phyloP scores from a whole-genome alignment of 306 rosid genomes.

The Erythrophleum fordii region DNA sequence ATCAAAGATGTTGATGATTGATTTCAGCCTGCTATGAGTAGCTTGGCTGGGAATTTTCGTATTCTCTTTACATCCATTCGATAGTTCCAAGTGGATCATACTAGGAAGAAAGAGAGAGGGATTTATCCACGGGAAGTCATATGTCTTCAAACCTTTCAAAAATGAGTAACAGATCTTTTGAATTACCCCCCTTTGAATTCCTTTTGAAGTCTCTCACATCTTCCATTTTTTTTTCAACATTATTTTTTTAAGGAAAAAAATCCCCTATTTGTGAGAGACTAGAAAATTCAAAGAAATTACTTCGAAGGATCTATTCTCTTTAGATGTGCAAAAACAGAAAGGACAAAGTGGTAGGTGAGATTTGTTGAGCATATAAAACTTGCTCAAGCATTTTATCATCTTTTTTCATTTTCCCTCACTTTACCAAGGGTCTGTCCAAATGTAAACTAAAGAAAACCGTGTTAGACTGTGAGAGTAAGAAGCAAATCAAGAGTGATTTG shows the following conservation, averaged over 20 bases:
- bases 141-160: no score
- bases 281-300: no score
- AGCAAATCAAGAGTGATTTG: constrained; percentile 11
- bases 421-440: no score
- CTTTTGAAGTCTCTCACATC: no score
- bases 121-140: not conserved
- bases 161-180: no score
- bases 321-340: not conserved
- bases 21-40: not conserved
- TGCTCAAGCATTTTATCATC: not conserved
- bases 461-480: not conserved
- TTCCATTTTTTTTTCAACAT: no score
- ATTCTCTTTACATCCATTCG: not conserved
- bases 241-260: no score
- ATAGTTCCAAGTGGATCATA: not conserved
- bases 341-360: not conserved
- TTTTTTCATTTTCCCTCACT: not conserved
- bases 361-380: not conserved
- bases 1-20: not conserved
- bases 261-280: no score
- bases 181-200: no score
- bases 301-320: no score
- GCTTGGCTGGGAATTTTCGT: not conserved
- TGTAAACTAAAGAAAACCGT: not conserved
- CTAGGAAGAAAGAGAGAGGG: not conserved